Percentiles rank a stretch among this genome's conserved stretches.
Conservation (phyloP, 225 moss, liverwort and hornwort species). For the Physcomitrellopsis africana region DNA sequence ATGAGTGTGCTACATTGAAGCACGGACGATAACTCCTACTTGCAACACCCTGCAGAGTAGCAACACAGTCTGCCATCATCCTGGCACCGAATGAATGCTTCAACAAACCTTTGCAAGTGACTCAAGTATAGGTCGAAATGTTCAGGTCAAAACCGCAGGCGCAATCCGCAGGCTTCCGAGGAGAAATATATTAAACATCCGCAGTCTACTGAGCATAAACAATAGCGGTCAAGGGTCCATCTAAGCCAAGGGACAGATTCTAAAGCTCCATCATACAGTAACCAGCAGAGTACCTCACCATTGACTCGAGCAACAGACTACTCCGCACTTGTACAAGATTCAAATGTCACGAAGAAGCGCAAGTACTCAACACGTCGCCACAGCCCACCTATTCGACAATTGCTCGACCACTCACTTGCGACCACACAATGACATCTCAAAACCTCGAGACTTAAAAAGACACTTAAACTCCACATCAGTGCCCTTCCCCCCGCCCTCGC, state of each 20-base stretch:
- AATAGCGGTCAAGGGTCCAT: background rate
- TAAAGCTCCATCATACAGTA: background rate
- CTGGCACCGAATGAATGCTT: background rate
- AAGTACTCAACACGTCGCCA: background rate
- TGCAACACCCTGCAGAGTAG: conserved; percentile 16
- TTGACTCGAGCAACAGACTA: background rate
- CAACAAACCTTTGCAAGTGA: background rate
- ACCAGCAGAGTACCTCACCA: background rate
- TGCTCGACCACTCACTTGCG: conserved; percentile 3
- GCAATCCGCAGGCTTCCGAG: background rate
- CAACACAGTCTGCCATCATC: conserved; percentile 28
- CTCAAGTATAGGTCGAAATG: background rate
- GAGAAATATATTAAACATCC: no score
- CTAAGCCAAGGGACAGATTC: background rate
- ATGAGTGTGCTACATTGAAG: background rate
- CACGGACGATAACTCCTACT: background rate
- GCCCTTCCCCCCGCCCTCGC: background rate
- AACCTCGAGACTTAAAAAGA: background rate
- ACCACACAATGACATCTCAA: background rate
- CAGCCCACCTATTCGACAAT: conserved; percentile 3
- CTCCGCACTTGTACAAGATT: background rate
- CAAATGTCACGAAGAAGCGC: background rate
- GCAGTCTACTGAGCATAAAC: background rate
- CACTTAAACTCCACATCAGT: background rate
- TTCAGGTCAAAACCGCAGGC: background rate